Base-by-base conservation (phyloP, 495 filamentous ascomycete species). In the Talaromyces borbonicus region DNA sequence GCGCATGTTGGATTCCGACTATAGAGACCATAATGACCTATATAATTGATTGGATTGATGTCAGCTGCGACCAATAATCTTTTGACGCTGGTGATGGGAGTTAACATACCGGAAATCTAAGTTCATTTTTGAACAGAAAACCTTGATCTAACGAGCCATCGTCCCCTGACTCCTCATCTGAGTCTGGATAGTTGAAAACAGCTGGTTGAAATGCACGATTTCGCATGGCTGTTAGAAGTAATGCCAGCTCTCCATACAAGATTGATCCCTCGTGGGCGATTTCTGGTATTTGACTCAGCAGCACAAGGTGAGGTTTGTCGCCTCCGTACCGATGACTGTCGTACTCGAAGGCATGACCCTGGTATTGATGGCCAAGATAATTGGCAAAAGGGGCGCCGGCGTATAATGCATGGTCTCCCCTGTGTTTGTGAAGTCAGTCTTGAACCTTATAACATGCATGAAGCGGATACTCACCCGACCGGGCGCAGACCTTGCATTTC, bases 1-100 rank as follows among this genome's bases (percentile, higher is more conserved):
- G 29, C 4, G 35, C 48, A 45, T 54, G 48, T 31, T 50, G 52
- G 1, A 39, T 16, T 12, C 48, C 52, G 5, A 54, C 12, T 6
- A 29, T 15, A 6, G 46, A 48, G 24, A 48, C 31, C 33, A 48
- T 41, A 3, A 48, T 32, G 30, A 48, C 32, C 31, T 46, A 46
- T 7, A 11, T 19, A 7, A 36, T 14, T n/a, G 18, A 41, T n/a
- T n/a, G 8, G 12, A 26, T 41, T 26, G 23, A 41, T 23, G 24
- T 41, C 0, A 8, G 1, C 15, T 41, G 9, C 24, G 18, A 14
- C n/a, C 12, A n/a, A 12, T 41, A 41, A 4, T n/a, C 16, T 1
- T 33, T 7, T 32, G 6, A n/a, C n/a, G n/a, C n/a, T 5, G 3
- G 16, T n/a, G 1, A 8, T 0, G 39, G 8, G 12, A 23, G n/a